Evolutionary conservation across 2,329 filamentous ascomycete genomes (phyloP), one percentile per base, ranked within the genome.

Genomic region (Cladosporium sp.): DNA sequence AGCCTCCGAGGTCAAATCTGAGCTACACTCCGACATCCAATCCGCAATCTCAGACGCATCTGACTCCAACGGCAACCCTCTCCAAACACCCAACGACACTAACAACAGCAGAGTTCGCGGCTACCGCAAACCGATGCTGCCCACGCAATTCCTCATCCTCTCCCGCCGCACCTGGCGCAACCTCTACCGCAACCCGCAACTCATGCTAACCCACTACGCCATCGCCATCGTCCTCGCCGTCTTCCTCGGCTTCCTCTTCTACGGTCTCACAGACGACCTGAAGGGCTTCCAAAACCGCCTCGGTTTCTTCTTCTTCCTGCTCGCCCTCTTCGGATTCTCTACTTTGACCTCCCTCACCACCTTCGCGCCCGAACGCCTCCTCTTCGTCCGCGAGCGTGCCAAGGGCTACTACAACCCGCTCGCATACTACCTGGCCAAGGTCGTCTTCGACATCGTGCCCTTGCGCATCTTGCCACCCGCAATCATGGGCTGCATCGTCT

Each of bases 131-230:
- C 82, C 97, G 58, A 86, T 93, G 47, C 86, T 92, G 64, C 67
- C 82, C 8, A 82, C 87, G 42, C 94, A 99, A 73, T 97, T 99
- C 73, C 70, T 87, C 56, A 97, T 99, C 65, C 79, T 99, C 12
- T 96, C 93, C 0, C 83, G 86, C 66, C 85, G 94, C 45, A 99
- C 94, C 0, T 99, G 93, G 93, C 91, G 89, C 70, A 99, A 99
- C 70, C 81, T 99, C 6, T 97, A 99, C 77, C 87, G 94, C 58
- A 97, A 99, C 72, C 94, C 94, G 1, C 92, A 97, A 83, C 79
- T 99, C 59, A 99, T 99, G 94, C 83, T 99, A 58, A 97, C 92
- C 0, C 94, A 99, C 75, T 99, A 97, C 70, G 94, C 94, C 36
- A 97, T 97, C 64, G 91, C 94, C 7, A 97, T 99, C 60, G 77